Conservation (phyloP, 1,284 basidiomycete species). For the Stygiomarasmius scandens region DNA sequence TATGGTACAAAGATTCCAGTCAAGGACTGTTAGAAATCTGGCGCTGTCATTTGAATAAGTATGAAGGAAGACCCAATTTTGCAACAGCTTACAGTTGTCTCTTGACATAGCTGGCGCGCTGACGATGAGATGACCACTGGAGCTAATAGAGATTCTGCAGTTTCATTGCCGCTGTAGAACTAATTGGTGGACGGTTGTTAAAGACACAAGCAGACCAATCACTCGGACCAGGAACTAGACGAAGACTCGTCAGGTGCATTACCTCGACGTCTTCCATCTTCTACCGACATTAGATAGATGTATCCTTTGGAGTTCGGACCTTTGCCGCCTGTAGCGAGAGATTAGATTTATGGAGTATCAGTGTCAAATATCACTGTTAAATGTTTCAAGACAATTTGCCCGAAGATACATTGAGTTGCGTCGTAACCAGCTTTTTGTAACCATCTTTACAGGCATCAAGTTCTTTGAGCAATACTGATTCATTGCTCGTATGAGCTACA, state of each 20-base stretch:
- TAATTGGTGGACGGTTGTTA: neutral
- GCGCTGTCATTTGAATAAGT: too few species aligned
- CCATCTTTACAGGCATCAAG: constrained; percentile 5
- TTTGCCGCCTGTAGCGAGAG: too few species aligned
- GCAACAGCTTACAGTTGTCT: neutral
- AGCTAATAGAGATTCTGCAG: neutral
- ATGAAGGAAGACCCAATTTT: neutral
- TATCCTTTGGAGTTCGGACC: too few species aligned
- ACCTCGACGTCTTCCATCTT: too few species aligned
- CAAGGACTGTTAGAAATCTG: neutral
- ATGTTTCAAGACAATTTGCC: too few species aligned
- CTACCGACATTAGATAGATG: neutral
- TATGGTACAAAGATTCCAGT: too few species aligned
- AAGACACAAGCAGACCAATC: neutral
- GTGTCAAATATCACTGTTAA: too few species aligned
- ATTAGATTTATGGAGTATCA: too few species aligned
- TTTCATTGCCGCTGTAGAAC: neutral
- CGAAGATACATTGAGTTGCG: neutral
- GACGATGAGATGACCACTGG: neutral
- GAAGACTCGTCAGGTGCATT: neutral
- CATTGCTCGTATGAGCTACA: constrained; percentile 7
- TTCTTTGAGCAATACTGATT: neutral
- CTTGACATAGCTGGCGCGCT: neutral
- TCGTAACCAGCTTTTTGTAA: constrained; percentile 2
- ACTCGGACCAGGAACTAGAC: neutral